phyloP scores from a whole-genome alignment of 2,329 filamentous ascomycete genomes.

The Colletotrichum orchidophilum region DNA sequence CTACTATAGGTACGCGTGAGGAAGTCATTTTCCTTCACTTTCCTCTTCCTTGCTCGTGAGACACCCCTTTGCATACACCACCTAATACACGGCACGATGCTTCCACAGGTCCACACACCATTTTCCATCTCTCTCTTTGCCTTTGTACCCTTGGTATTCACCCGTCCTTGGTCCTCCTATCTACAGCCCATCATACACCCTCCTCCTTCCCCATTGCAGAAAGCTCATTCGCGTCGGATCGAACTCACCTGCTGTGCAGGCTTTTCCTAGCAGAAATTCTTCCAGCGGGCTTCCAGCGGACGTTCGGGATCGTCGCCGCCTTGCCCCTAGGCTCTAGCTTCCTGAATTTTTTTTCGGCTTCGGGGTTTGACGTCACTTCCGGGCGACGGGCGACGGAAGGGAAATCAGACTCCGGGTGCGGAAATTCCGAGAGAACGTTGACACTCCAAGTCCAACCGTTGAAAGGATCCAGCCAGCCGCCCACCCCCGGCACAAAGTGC shows the following conservation, averaged over 20 bases:
- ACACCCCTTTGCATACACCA: not conserved
- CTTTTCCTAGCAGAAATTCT: not conserved
- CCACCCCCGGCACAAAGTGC: not conserved
- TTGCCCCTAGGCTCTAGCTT: not conserved
- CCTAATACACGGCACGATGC: not conserved
- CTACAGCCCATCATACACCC: not conserved
- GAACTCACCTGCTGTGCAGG: not conserved
- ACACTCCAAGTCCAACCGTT: not conserved
- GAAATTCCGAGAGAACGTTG: not conserved
- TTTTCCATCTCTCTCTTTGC: not conserved
- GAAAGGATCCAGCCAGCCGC: not conserved
- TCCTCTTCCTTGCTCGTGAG: not conserved
- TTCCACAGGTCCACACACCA: not conserved
- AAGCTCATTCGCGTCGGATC: conserved; percentile 2
- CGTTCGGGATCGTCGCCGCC: conserved; percentile 18
- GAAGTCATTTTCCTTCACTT: not conserved
- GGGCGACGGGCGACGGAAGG: not conserved
- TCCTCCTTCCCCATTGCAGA: not conserved
- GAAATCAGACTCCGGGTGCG: not conserved
- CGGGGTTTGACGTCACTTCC: not conserved
- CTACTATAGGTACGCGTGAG: not conserved
- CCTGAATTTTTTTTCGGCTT: not conserved
- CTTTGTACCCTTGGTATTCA: not conserved
- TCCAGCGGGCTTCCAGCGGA: too few species aligned
- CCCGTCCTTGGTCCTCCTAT: not conserved